Evolutionary conservation across 352 stramenopile genomes (phyloP), one percentile per base, ranked within the genome.

Genomic region (Pythium insidiosum): DNA sequence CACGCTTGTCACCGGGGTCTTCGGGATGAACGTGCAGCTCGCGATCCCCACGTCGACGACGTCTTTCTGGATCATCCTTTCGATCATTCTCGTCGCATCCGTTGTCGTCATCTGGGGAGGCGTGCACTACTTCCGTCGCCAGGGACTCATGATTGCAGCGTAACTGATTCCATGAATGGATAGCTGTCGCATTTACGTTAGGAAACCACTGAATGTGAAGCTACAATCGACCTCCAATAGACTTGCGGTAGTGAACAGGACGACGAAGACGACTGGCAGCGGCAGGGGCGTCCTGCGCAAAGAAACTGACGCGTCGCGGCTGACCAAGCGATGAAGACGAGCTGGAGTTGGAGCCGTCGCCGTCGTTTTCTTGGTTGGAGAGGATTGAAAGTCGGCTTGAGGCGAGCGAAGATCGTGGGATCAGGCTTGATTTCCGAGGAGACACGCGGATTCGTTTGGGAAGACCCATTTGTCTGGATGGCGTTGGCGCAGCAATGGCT

Each of bases 11-110:
- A 50, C 62, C 3, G 66, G 66, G 1, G 48, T 63, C 22, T 71
- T 77, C 40, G 66, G 66, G 13, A 77, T 77, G 66, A 77, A 77
- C 40, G 20, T 77, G 12, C 63, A 54, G 30, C 58, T 61, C 21
- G 51, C 64, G 28, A 47, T 35, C 3, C 38, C 68, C 15, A 57
- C 35, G 5, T 47, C 38, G 9, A 35, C 43, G 3, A 53, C 48
- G 22, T 77, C 73, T 43, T 73, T 50, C 50, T 62, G 57, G 47
- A 44, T 72, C 5, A 43, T 63, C n/a, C n/a, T n/a, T 16, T 53
- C 43, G 0, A 10, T 47, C 24, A 63, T 72, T n/a, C 1, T 69
- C 10, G 33, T 57, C 11, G 41, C 34, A 5, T 59, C 42, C 19
- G 37, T 62, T 10, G n/a, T 45, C 21, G 39, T 57, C 11, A 59